Base-by-base conservation (phyloP, 495 filamentous ascomycete species). In the Cenococcum geophilum region DNA sequence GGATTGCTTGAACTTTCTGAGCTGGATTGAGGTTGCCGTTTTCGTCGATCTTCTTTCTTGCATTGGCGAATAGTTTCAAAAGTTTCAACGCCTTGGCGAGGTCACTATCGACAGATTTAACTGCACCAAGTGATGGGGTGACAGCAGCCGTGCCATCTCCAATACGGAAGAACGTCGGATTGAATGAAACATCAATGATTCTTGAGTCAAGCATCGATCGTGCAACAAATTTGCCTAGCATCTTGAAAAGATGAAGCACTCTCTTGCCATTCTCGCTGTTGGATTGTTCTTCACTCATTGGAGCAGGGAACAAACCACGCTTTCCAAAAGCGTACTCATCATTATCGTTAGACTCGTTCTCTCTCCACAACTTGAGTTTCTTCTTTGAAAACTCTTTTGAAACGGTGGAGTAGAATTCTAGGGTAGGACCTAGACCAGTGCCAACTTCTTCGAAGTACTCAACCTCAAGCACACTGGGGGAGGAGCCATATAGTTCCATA, bases 401-500 rank as follows among this genome's bases (percentile, higher is more conserved):
- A 1, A 97, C 92, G 0, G 90, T 96, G 1, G 95, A 95, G 75
- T 97, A 99, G 74, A 99, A 99, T 72, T 99, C 95, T 21, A 99
- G 81, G 9, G 95, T 99, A 16, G 95, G 95, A 0, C 95, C 95
- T 47, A 99, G 79, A 42, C 95, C 95, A 45, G 95, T 97, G 52
- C 95, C 95, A 45, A 97, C 95, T 75, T 99, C 95, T 64, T 97
- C 93, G 68, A 97, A 99, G 68, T 99, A 99, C 69, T 99, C 95
- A 20, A 99, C 92, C 69, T 99, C 95, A 1, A 99, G 78, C 50
- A 96, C 86, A 72, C 95, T 97, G 37, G 93, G 87, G 4, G 92
- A 97, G 2, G 89, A 88, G 1, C 95, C 95, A 71, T 99, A 99
- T 5, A 97, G 84, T 64, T 99, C 93, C 95, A 99, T 97, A n/a